Percentiles rank a stretch among this genome's conserved stretches.
Evolutionary conservation across 805 yeast genomes (phyloP).

Genomic region (Kluyveromyces nonfermentans): DNA sequence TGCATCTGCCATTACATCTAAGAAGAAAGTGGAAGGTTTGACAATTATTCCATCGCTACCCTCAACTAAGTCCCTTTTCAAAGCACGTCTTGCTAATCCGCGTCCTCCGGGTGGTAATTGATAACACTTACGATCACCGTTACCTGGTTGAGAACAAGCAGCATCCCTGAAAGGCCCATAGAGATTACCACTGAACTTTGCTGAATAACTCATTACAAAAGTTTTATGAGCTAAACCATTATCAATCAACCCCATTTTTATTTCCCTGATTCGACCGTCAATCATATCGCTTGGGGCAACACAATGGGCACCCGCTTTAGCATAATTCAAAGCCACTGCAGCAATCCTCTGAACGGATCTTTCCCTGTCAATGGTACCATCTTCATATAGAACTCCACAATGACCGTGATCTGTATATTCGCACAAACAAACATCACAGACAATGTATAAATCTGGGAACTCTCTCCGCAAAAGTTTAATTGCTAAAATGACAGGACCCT

Average conservation of each 20-base stretch:
- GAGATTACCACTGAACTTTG: constrained; percentile 82
- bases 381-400: constrained; percentile 84
- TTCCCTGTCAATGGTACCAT: constrained; percentile 74
- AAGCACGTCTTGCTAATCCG: constrained; percentile 90
- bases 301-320: constrained; percentile 89
- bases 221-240: constrained; percentile 80
- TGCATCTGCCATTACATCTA: constrained; percentile 87
- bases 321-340: constrained; percentile 91
- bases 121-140: constrained; percentile 87
- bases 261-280: constrained; percentile 87
- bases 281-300: constrained; percentile 98
- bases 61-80: constrained; percentile 74
- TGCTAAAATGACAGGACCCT: constrained; percentile 86
- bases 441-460: constrained; percentile 77
- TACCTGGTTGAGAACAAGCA: constrained; percentile 82
- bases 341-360: constrained; percentile 74
- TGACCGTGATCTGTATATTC: constrained; percentile 98
- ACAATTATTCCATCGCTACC: constrained; percentile 95
- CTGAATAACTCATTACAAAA: constrained; percentile 87
- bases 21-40: constrained; percentile 91
- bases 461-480: constrained; percentile 51
- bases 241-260: constrained; percentile 73
- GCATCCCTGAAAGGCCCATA: constrained; percentile 99
- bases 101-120: constrained; percentile 90
- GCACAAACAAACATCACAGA: constrained; percentile 94